Percentiles rank a stretch among this genome's conserved stretches.
phyloP scores from a whole-genome alignment of 2,329 filamentous ascomycete species.

The Fusarium pseudoanthophilum region DNA sequence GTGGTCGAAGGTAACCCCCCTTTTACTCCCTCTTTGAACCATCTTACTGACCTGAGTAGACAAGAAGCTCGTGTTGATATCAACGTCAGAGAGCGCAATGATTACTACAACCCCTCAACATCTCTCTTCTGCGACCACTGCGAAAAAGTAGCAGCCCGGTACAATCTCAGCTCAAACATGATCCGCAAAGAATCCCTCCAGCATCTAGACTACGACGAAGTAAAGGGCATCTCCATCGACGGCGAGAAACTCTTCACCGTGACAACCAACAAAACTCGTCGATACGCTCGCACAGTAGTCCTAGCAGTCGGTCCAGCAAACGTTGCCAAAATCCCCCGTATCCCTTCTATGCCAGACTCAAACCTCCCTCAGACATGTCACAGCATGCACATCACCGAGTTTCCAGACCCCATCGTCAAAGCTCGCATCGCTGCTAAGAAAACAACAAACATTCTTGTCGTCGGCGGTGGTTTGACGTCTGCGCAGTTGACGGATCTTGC shows the following conservation, averaged over 20 bases:
- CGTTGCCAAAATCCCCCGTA: slow-evolving; percentile 59
- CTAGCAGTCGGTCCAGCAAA: slow-evolving; percentile 78
- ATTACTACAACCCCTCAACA: slow-evolving; percentile 74
- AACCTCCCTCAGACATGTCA: slow-evolving; percentile 64
- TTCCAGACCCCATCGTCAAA: slow-evolving; percentile 65
- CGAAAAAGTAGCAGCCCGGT: slow-evolving; percentile 65
- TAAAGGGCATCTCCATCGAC: slow-evolving; percentile 56
- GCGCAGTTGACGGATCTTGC: slow-evolving; percentile 78
- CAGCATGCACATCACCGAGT: slow-evolving; percentile 69
- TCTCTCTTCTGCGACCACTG: slow-evolving; percentile 72
- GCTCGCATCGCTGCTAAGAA: slow-evolving; percentile 61
- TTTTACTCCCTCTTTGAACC: fast-evolving
- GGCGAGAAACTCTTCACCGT: slow-evolving; percentile 73
- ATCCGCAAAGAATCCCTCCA: slow-evolving; percentile 69
- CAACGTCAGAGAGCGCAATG: slow-evolving; percentile 74
- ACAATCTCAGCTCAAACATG: slow-evolving; percentile 58
- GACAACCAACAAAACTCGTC: slow-evolving; percentile 62
- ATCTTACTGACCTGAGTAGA: slow-evolving; percentile 34
- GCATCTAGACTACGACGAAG: slow-evolving; percentile 68
- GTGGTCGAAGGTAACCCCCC: slow-evolving; percentile 56
- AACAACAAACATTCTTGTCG: slow-evolving; percentile 73
- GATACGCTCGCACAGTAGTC: slow-evolving; percentile 72
- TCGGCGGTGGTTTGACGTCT: slow-evolving; percentile 81
- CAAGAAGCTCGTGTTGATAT: slow-evolving; percentile 62
- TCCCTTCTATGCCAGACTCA: slow-evolving; percentile 48